phyloP scores from a whole-genome alignment of 345 rosid species.

The Arabis alpina region DNA sequence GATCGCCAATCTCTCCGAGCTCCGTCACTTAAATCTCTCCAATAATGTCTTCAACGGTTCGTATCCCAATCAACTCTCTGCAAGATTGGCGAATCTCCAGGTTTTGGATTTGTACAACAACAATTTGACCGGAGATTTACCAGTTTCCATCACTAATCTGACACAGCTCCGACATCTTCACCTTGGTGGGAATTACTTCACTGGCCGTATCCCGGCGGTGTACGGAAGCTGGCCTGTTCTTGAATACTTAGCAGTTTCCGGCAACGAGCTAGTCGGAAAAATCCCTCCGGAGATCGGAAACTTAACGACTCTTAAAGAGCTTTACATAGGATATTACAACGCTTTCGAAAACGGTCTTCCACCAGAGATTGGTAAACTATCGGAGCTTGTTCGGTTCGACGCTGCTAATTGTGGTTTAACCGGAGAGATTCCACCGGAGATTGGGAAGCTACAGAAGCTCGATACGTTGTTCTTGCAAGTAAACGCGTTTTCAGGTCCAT shows the following conservation, averaged over 20 bases:
- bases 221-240: slow-evolving; percentile 74
- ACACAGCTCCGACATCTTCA: slow-evolving; percentile 76
- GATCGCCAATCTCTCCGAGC: slow-evolving; percentile 60
- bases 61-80: slow-evolving; percentile 62
- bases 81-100: slow-evolving; percentile 56
- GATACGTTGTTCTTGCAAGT: slow-evolving; percentile 89
- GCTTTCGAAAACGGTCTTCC: slow-evolving; percentile 65
- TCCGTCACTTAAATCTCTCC: slow-evolving; percentile 71
- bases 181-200: slow-evolving; percentile 85
- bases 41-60: slow-evolving; percentile 79
- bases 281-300: slow-evolving; percentile 85
- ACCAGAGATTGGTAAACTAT: slow-evolving; percentile 76
- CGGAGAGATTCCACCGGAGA: slow-evolving; percentile 70
- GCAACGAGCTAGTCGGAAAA: slow-evolving; percentile 69
- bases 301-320: slow-evolving; percentile 61
- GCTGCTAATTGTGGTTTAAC: slow-evolving; percentile 71
- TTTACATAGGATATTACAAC: slow-evolving; percentile 88
- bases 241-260: slow-evolving; percentile 79
- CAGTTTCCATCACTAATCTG: slow-evolving; percentile 63
- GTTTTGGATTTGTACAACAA: slow-evolving; percentile 92
- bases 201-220: slow-evolving; percentile 66
- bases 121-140: slow-evolving; percentile 80
- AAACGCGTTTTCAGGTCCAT: slow-evolving; percentile 63
- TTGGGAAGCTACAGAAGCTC: slow-evolving; percentile 69
- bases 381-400: slow-evolving; percentile 66